Evolutionary conservation across 179 eudicot species (phyloP).

Genomic region (Nepenthes alata): DNA sequence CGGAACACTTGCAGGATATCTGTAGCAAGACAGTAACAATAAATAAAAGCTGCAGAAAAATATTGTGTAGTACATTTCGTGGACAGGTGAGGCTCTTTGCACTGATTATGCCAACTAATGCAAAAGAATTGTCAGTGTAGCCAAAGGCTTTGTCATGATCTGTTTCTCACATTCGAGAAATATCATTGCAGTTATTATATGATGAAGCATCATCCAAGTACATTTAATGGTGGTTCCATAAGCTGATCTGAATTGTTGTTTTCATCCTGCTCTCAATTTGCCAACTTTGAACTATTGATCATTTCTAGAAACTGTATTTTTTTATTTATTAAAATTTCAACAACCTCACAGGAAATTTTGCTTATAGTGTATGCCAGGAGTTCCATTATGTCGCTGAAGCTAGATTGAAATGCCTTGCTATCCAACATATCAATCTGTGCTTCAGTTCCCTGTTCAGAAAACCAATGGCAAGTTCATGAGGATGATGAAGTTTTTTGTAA

Average conservation of each 20-base stretch:
- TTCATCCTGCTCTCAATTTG: background rate
- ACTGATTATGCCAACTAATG: too few relatives aligned
- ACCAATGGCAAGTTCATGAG: slow-evolving; percentile 1
- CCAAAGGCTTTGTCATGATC: too few relatives aligned
- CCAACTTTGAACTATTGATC: background rate
- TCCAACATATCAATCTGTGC: slow-evolving; percentile 33
- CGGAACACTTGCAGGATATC: slow-evolving; percentile 57
- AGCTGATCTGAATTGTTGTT: too few relatives aligned
- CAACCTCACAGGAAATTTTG: slow-evolving; percentile 63
- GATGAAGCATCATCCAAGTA: too few relatives aligned
- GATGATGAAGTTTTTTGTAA: background rate
- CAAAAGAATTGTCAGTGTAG: too few relatives aligned
- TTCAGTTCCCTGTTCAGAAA: slow-evolving; percentile 19
- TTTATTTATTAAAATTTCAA: background rate
- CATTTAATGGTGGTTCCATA: too few relatives aligned
- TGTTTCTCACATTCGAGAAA: too few relatives aligned
- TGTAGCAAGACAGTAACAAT: slow-evolving; percentile 5
- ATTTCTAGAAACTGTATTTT: background rate
- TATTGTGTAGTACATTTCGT: too few relatives aligned
- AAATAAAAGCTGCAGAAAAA: background rate
- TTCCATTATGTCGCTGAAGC: slow-evolving; percentile 40
- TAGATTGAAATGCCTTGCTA: slow-evolving; percentile 28
- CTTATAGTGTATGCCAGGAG: slow-evolving; percentile 46
- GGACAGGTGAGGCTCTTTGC: too few relatives aligned
- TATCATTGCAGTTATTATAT: too few relatives aligned